Conservation (phyloP, 768 basidiomycete species). For the Tylopilus felleus region DNA sequence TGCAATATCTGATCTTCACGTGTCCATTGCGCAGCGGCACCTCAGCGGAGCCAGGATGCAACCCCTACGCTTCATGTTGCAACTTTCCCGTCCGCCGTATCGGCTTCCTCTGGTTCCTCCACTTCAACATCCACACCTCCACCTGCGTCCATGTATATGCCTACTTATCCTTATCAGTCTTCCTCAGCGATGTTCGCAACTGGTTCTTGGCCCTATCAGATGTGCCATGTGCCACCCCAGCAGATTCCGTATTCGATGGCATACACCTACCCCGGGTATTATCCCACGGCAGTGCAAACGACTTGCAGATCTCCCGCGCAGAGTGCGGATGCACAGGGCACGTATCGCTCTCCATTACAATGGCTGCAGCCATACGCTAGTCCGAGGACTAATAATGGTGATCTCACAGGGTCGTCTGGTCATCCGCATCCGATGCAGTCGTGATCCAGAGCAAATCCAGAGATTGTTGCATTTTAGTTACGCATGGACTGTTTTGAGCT, state of each 20-base stretch:
- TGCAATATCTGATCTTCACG: constrained; percentile 8
- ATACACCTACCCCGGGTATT: constrained; percentile 23
- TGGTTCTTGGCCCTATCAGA: constrained; percentile 35
- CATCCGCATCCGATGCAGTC: constrained; percentile 12
- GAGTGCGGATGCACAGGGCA: constrained; percentile 20
- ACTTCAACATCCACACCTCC: constrained; percentile 16
- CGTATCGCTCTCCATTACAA: constrained; percentile 27
- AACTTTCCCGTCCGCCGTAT: constrained; percentile 20
- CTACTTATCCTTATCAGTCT: constrained; percentile 22
- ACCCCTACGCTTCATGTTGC: constrained; percentile 21
- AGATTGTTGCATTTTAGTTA: background rate
- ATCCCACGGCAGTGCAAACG: constrained; percentile 14
- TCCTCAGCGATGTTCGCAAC: constrained; percentile 17
- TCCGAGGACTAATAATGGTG: constrained; percentile 35
- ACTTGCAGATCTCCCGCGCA: constrained; percentile 14
- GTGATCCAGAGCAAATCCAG: constrained; percentile 5
- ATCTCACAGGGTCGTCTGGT: constrained; percentile 27
- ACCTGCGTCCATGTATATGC: constrained; percentile 19
- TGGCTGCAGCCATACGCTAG: constrained; percentile 38
- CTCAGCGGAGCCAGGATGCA: constrained; percentile 11
- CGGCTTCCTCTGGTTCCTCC: constrained; percentile 23
- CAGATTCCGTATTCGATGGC: constrained; percentile 20
- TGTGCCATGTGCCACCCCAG: constrained; percentile 17
- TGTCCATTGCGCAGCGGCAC: constrained; percentile 12
- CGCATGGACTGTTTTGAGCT: constrained; percentile 6